phyloP scores from a whole-genome alignment of 2,329 filamentous ascomycete species.

The Paraconiothyrium brasiliense region DNA sequence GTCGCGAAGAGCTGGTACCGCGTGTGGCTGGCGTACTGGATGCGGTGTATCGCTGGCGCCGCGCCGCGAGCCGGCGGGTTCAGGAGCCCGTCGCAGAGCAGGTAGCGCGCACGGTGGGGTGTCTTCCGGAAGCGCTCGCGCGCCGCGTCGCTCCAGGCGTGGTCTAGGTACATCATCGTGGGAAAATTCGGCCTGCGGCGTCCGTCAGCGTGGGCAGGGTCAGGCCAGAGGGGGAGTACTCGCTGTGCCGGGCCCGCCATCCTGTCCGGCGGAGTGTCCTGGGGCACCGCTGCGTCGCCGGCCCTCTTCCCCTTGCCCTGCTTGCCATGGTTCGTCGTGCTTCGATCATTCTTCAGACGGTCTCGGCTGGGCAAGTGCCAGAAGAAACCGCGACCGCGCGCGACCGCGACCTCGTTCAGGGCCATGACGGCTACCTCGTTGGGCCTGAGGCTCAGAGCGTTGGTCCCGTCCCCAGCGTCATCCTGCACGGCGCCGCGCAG shows the following conservation, averaged over 20 bases:
- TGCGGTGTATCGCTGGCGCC: not conserved
- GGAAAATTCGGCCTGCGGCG: not conserved
- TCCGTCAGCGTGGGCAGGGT: not conserved
- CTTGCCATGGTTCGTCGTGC: too few relatives aligned
- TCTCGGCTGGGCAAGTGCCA: not conserved
- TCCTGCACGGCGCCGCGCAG: not conserved
- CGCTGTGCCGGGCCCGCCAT: too few relatives aligned
- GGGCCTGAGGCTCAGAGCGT: not conserved
- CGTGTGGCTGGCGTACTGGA: not conserved
- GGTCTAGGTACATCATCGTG: not conserved
- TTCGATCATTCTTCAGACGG: not conserved
- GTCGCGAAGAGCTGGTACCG: not conserved
- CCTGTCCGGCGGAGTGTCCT: too few relatives aligned
- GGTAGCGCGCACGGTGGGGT: not conserved
- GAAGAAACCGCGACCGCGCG: not conserved
- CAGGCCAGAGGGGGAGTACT: too few relatives aligned
- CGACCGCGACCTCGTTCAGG: not conserved
- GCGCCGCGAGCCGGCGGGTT: not conserved
- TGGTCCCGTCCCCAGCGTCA: not conserved
- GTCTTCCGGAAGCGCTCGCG: not conserved
- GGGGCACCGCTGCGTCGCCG: too few relatives aligned
- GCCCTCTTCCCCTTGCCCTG: too few relatives aligned
- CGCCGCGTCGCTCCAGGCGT: not conserved
- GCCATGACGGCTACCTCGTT: not conserved
- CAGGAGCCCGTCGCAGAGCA: not conserved